Percentiles rank a stretch among this genome's conserved stretches.
Evolutionary conservation across 139 green algal species (phyloP).

Genomic region (Asterochloris sp.): DNA sequence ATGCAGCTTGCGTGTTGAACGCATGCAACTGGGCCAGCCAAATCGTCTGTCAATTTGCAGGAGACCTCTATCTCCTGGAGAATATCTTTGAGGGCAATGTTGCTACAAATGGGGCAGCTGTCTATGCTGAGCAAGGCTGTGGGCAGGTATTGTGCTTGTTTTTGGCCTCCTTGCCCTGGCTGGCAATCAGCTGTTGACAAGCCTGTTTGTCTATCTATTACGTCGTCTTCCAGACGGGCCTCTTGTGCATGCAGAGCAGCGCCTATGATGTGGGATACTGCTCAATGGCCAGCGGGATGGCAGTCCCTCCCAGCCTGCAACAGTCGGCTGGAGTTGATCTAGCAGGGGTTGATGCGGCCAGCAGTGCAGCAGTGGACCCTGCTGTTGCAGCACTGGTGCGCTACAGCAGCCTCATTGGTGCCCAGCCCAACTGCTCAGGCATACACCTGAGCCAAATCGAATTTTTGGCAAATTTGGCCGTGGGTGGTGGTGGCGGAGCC

Average conservation of each 20-base stretch:
- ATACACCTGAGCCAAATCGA: constrained; percentile 4
- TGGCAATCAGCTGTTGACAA: not conserved
- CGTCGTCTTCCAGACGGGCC: not conserved
- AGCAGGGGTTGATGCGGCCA: not conserved
- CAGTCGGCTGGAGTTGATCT: constrained; percentile 1
- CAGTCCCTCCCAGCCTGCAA: not conserved
- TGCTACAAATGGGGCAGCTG: constrained; percentile 10
- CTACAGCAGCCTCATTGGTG: not conserved
- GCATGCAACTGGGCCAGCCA: not conserved
- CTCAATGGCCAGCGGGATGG: not conserved
- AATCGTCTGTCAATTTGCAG: not conserved
- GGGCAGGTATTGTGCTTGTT: constrained; percentile 5
- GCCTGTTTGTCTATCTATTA: not conserved
- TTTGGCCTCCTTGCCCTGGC: not conserved
- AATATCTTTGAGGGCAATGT: constrained; percentile 15
- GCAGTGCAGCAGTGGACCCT: not conserved
- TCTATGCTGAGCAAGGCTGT: constrained; percentile 12
- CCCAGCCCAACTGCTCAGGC: not conserved
- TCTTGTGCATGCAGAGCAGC: not conserved
- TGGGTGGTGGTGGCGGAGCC: constrained; percentile 8
- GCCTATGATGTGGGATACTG: constrained; percentile 2
- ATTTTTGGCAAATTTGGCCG: constrained; percentile 7
- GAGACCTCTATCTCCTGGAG: constrained; percentile 1
- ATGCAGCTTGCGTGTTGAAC: not conserved
- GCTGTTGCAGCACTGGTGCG: not conserved